Evolutionary conservation across 2,329 filamentous ascomycete species (phyloP).

Genomic region (Xylaria sp.): DNA sequence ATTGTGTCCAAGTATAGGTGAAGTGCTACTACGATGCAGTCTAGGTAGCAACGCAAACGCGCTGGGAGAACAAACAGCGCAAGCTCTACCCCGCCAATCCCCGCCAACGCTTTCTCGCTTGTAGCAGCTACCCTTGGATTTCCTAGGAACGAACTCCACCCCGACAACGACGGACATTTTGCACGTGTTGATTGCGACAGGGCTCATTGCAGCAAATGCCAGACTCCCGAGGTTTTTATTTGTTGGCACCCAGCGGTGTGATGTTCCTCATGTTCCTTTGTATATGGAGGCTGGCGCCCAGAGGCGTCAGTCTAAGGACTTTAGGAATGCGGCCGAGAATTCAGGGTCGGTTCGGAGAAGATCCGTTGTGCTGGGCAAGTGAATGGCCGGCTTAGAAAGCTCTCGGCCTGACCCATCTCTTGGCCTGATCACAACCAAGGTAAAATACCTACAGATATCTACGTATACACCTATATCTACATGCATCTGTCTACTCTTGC

Average conservation of each 20-base stretch:
- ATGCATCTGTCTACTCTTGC: background rate
- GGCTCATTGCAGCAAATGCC: slow-evolving; percentile 21
- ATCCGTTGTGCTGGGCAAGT: slow-evolving; percentile 6
- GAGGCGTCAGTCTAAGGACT: background rate
- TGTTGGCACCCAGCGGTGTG: slow-evolving; percentile 32
- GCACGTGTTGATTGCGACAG: slow-evolving; percentile 34
- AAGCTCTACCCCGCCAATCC: slow-evolving; percentile 37
- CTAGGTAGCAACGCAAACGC: slow-evolving; percentile 6
- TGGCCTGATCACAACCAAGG: slow-evolving; percentile 18
- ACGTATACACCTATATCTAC: background rate
- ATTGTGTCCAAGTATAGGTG: too few species aligned
- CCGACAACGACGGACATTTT: slow-evolving; percentile 29
- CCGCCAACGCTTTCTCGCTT: slow-evolving; percentile 20
- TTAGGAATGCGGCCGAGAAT: slow-evolving; percentile 13
- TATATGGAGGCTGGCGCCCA: background rate
- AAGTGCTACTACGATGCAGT: background rate
- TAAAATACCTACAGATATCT: background rate
- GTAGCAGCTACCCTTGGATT: slow-evolving; percentile 20
- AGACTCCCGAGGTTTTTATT: slow-evolving; percentile 19
- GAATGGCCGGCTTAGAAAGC: background rate
- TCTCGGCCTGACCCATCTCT: slow-evolving; percentile 27
- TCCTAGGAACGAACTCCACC: slow-evolving; percentile 18
- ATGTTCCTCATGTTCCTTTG: background rate
- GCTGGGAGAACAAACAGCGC: slow-evolving; percentile 12
- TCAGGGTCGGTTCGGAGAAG: slow-evolving; percentile 23